These are phyloP conservation scores for Fallopia convolvulus DNA, from an alignment of 148 eudicot genomes.

Conservation along the genomic window DNA sequence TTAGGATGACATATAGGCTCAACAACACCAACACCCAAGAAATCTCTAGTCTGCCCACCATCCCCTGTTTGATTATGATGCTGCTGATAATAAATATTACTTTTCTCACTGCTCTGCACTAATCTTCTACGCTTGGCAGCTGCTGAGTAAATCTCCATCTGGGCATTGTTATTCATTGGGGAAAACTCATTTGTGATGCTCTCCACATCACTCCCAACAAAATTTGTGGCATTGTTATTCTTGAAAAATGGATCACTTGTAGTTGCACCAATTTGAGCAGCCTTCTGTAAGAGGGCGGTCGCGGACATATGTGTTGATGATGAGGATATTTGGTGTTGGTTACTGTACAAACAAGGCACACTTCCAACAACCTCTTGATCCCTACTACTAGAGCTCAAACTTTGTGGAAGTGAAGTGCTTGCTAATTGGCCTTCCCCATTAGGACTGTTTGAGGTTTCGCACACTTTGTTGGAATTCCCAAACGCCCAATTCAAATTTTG, in stretches of 20 bases:
- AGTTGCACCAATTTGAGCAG: constrained; percentile 6
- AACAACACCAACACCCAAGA: constrained; percentile 4
- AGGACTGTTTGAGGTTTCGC: not conserved
- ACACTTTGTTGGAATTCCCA: not conserved
- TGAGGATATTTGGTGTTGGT: constrained; percentile 27
- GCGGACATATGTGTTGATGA: constrained; percentile 52
- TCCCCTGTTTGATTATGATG: not conserved
- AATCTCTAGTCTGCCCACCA: constrained; percentile 12
- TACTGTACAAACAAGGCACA: constrained; percentile 61
- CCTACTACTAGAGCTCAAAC: not conserved
- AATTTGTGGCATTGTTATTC: not conserved
- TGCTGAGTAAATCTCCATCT: not conserved
- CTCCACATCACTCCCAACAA: constrained; percentile 4
- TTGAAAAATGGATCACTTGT: not conserved
- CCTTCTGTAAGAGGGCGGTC: constrained; percentile 26
- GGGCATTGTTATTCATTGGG: constrained; percentile 1
- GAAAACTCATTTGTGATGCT: constrained; percentile 4
- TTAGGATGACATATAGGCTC: constrained; percentile 5
- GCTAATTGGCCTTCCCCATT: not conserved
- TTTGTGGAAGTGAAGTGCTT: not conserved
- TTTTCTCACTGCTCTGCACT: not conserved
- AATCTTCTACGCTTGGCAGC: constrained; percentile 5
- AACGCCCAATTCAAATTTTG: not conserved
- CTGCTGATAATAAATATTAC: not conserved
- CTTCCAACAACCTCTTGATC: constrained; percentile 9